Conservation (phyloP, 768 basidiomycete species). For the Leccinellum albellum region DNA sequence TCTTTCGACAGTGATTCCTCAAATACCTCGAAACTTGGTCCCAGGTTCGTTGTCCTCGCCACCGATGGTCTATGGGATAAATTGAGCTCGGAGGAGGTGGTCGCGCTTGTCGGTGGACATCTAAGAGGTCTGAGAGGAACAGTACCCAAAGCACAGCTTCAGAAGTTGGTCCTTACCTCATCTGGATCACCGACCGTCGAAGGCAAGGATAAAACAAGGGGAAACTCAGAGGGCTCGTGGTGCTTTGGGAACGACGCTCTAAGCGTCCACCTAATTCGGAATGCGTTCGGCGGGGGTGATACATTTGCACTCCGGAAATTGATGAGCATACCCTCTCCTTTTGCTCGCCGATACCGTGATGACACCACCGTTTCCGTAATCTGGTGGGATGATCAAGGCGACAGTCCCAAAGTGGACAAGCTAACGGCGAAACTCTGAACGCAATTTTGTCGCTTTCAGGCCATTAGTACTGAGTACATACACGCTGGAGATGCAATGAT, state of each 20-base stretch:
- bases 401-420: slow-evolving; percentile 32
- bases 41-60: slow-evolving; percentile 81
- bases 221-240: slow-evolving; percentile 53
- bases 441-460: neutral
- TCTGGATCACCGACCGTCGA: slow-evolving; percentile 54
- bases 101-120: slow-evolving; percentile 81
- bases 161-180: slow-evolving; percentile 50
- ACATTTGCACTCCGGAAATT: slow-evolving; percentile 50
- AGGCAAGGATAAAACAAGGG: slow-evolving; percentile 51
- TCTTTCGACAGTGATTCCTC: slow-evolving; percentile 38
- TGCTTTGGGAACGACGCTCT: slow-evolving; percentile 77
- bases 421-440: slow-evolving; percentile 51
- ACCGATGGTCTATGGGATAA: slow-evolving; percentile 84
- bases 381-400: slow-evolving; percentile 73
- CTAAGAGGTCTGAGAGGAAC: slow-evolving; percentile 66
- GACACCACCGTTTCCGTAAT: slow-evolving; percentile 84
- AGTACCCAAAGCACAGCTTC: slow-evolving; percentile 56
- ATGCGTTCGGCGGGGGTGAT: slow-evolving; percentile 88
- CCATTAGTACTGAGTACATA: neutral
- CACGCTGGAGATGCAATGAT: slow-evolving; percentile 1
- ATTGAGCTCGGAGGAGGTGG: slow-evolving; percentile 78
- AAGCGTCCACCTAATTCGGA: slow-evolving; percentile 80
- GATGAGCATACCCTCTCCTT: slow-evolving; percentile 80
- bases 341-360: slow-evolving; percentile 74
- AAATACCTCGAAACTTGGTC: slow-evolving; percentile 26